Percentiles rank a stretch among this genome's conserved stretches.
Conservation (phyloP, 2,329 filamentous ascomycete genomes). For the Fonsecaea pedrosoi region DNA sequence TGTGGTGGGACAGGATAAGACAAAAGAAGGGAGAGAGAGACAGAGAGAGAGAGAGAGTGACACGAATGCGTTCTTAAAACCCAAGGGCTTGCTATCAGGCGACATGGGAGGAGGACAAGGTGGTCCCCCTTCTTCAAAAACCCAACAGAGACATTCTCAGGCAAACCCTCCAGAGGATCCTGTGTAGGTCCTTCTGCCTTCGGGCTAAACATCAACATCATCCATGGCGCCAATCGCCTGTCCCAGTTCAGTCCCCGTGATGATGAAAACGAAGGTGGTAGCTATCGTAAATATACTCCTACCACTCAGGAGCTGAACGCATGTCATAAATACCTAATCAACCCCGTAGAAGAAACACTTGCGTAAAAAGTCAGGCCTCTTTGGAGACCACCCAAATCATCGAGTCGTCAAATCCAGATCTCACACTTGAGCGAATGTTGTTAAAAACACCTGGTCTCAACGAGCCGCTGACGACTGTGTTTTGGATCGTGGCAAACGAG, state of each 20-base stretch:
- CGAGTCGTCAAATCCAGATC: not conserved
- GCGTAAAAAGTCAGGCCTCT: not conserved
- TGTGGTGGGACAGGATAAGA: slow-evolving; percentile 1
- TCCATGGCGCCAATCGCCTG: not conserved
- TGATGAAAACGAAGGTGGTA: not conserved
- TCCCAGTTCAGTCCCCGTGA: no score
- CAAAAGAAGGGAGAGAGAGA: no score
- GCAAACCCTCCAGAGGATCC: not conserved
- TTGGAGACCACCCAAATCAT: not conserved
- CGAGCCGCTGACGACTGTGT: not conserved
- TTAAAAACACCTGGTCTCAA: not conserved
- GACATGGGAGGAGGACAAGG: not conserved
- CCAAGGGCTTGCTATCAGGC: slow-evolving; percentile 4
- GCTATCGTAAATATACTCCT: not conserved
- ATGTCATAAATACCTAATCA: slow-evolving; percentile 16
- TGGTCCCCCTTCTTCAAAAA: not conserved
- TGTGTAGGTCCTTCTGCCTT: not conserved
- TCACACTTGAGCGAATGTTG: not conserved
- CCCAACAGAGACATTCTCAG: not conserved
- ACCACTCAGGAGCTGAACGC: not conserved
- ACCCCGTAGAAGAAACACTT: slow-evolving; percentile 1
- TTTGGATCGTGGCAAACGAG: not conserved
- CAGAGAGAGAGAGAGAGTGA: not conserved
- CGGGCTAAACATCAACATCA: slow-evolving; percentile 3
- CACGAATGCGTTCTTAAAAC: slow-evolving; percentile 14